phyloP scores from a whole-genome alignment of 164 flowering plant species.

The Chloranthus sessilifolius region DNA sequence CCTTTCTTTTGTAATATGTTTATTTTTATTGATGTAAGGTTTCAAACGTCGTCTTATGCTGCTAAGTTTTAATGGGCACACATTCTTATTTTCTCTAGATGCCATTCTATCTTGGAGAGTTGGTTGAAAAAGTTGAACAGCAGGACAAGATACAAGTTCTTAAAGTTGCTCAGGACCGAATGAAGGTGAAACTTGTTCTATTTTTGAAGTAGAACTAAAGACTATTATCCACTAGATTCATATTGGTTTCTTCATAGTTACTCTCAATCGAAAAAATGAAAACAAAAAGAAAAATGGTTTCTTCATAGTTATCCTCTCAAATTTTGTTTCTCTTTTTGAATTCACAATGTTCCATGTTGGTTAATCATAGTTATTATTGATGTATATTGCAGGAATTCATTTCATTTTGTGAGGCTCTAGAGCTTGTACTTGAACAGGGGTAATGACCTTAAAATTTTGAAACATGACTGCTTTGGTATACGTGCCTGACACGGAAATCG shows the following conservation, averaged over 20 bases:
- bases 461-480: too few species aligned
- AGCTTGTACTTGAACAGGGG: conserved; percentile 88
- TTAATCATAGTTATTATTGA: conserved; percentile 4
- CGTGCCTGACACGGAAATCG: too few species aligned
- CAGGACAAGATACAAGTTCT: conserved; percentile 61
- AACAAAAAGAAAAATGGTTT: too few species aligned
- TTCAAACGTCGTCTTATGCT: not conserved
- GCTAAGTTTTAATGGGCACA: not conserved
- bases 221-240: too few species aligned
- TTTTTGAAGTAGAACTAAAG: not conserved
- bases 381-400: conserved; percentile 60
- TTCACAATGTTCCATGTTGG: not conserved
- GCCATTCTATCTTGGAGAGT: conserved; percentile 84
- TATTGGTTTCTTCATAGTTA: too few species aligned
- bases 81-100: conserved; percentile 38
- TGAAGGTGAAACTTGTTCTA: conserved; percentile 53
- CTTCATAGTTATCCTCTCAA: not conserved
- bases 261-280: too few species aligned
- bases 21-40: too few species aligned
- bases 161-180: conserved; percentile 58
- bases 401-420: conserved; percentile 92
- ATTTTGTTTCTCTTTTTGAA: not conserved
- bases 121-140: conserved; percentile 65
- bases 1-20: too few species aligned
- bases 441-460: too few species aligned